A percentile compares a stretch with the other conserved stretches of the same genome.
Evolutionary conservation across 306 rosid species (phyloP).

Genomic region (Trifolium dubium): DNA sequence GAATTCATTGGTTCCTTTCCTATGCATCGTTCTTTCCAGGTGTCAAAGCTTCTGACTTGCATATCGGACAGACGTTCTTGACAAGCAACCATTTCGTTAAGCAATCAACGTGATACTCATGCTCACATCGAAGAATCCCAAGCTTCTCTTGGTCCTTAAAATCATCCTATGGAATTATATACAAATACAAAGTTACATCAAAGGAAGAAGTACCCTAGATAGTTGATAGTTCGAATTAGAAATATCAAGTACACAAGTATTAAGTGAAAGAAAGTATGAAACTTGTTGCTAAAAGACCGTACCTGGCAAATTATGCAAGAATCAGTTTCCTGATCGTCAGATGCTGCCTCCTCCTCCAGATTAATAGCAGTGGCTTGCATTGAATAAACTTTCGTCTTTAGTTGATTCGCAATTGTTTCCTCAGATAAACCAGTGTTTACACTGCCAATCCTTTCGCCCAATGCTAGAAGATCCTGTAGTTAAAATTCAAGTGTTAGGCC

Average conservation of each 20-base stretch:
- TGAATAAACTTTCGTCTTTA: slow-evolving; percentile 60
- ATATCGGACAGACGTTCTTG: slow-evolving; percentile 90
- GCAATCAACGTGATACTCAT: slow-evolving; percentile 85
- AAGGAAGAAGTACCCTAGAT: slow-evolving; percentile 11
- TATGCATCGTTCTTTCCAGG: slow-evolving; percentile 53
- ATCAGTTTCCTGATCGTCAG: slow-evolving; percentile 62
- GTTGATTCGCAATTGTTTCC: slow-evolving; percentile 56
- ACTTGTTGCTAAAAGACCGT: slow-evolving; percentile 23
- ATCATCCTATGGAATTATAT: slow-evolving; percentile 63
- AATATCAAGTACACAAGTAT: slow-evolving; percentile 6
- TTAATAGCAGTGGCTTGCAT: slow-evolving; percentile 43
- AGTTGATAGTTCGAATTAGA: background rate
- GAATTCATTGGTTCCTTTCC: slow-evolving; percentile 37
- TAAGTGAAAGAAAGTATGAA: background rate
- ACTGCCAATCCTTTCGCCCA: slow-evolving; percentile 92
- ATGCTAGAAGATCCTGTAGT: slow-evolving; percentile 88
- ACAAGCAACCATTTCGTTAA: slow-evolving; percentile 81
- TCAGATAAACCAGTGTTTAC: slow-evolving; percentile 87
- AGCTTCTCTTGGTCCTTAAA: slow-evolving; percentile 69
- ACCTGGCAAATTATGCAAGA: slow-evolving; percentile 96
- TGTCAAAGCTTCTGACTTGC: slow-evolving; percentile 90
- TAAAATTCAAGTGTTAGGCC: slow-evolving; percentile 39
- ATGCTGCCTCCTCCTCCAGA: slow-evolving; percentile 65
- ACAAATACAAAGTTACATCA: slow-evolving; percentile 6
- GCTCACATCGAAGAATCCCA: slow-evolving; percentile 83